A percentile compares a stretch with the other conserved stretches of the same genome.
phyloP scores from a whole-genome alignment of 2,329 filamentous ascomycete species.

The Apiospora pterosperma region DNA sequence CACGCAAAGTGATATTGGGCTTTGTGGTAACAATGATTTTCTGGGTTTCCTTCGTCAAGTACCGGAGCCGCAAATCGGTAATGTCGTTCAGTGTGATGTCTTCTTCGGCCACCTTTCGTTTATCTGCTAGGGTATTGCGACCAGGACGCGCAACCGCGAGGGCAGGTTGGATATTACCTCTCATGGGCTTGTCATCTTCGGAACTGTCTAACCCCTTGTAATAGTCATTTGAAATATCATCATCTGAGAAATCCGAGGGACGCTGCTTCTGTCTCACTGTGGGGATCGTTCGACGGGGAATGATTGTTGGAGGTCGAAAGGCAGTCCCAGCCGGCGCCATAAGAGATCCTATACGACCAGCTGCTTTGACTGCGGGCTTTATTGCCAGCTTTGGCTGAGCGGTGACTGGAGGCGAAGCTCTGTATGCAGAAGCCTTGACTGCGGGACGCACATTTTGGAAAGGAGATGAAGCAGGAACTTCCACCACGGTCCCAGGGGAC shows the following conservation, averaged over 20 bases:
- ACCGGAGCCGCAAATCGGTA: conserved; percentile 24
- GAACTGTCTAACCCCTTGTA: conserved; percentile 30
- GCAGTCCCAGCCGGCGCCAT: conserved; percentile 76
- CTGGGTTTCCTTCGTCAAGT: conserved; percentile 25
- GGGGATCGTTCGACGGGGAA: conserved; percentile 24
- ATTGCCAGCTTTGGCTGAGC: conserved; percentile 8
- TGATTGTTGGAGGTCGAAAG: conserved; percentile 49
- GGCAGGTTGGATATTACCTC: conserved; percentile 29
- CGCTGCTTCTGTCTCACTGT: conserved; percentile 27
- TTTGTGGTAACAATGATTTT: conserved; percentile 22
- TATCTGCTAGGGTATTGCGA: not conserved
- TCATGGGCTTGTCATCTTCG: conserved; percentile 24
- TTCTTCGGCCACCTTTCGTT: conserved; percentile 10
- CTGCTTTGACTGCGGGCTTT: conserved; percentile 5
- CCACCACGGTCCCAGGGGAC: conserved; percentile 52
- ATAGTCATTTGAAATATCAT: conserved; percentile 25
- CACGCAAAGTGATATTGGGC: conserved; percentile 21
- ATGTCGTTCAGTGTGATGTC: conserved; percentile 26
- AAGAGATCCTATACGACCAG: conserved; percentile 49
- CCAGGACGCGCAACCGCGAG: not conserved
- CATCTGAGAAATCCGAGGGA: conserved; percentile 24
- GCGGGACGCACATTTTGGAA: conserved; percentile 42
- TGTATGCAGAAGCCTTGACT: not conserved
- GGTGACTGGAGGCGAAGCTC: not conserved
- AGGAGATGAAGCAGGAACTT: conserved; percentile 89